Conservation (phyloP, 2,329 filamentous ascomycete species). For the Aspergillus ochraceus region DNA sequence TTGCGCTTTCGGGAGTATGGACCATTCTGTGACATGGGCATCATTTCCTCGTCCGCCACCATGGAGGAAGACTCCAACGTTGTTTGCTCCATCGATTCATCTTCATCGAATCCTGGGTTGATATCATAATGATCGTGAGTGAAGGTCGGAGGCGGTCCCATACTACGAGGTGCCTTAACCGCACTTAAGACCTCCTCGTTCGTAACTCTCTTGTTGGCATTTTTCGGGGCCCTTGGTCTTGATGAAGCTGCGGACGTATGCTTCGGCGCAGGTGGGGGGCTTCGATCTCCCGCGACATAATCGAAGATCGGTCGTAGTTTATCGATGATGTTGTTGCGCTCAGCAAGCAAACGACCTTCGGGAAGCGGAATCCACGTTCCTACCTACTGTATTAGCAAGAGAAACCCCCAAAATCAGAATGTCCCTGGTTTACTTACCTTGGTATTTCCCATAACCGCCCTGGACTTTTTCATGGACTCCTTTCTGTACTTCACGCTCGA, state of each 20-base stretch:
- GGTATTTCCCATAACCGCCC: conserved; percentile 97
- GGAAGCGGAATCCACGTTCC: conserved; percentile 94
- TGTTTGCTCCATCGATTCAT: conserved; percentile 79
- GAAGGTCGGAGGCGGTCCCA: conserved; percentile 35
- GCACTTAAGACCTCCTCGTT: conserved; percentile 33
- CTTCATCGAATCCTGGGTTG: conserved; percentile 65
- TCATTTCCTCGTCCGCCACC: conserved; percentile 77
- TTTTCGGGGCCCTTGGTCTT: conserved; percentile 76
- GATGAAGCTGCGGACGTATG: conserved; percentile 73
- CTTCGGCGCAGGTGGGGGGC: conserved; percentile 89
- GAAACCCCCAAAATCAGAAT: neutral
- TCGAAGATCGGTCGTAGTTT: conserved; percentile 87
- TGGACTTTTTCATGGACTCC: conserved; percentile 97
- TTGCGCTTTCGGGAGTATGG: conserved; percentile 69
- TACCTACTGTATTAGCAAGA: conserved; percentile 34
- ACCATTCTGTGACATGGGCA: conserved; percentile 66
- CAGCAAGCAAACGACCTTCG: conserved; percentile 76
- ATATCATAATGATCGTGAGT: conserved; percentile 67
- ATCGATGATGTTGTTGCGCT: conserved; percentile 82
- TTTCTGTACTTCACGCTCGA: conserved; percentile 96
- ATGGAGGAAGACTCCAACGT: conserved; percentile 83
- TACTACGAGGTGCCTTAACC: conserved; percentile 31
- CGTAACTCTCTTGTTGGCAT: conserved; percentile 59
- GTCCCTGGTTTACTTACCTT: conserved; percentile 57
- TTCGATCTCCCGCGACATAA: conserved; percentile 78